Base-by-base conservation (phyloP, 768 basidiomycete species). In the Lentinula boryana region DNA sequence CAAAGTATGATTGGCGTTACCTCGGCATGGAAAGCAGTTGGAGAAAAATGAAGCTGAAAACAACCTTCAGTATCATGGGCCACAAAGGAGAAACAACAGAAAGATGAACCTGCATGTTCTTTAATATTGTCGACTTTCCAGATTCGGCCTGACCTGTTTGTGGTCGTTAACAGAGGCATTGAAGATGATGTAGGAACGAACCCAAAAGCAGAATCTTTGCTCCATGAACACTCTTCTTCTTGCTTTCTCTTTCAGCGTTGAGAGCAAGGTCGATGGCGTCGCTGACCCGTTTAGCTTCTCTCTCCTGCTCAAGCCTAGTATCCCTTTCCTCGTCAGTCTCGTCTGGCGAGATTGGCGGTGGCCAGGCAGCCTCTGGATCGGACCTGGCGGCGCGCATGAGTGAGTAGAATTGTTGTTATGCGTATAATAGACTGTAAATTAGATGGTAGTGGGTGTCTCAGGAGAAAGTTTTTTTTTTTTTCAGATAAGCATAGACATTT, bases 81-180 rank as follows among this genome's bases (percentile, higher is more conserved):
- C 7, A 48, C 21, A 3, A 23, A 23, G 3, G 41, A 43, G 13
- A n/a, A n/a, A 13, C 5, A 43, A 5, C 85, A 7, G 83, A 78
- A 62, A 83, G 85, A 49, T 79, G 75, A 33, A 87, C 74, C 65
- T 87, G 84, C 63, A 88, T 85, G 67, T 85, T 85, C 73, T 87
- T 87, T 48, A 88, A 70, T 32, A 85, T 76, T 0, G 86, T 87
- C 0, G 84, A 85, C 68, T 88, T 87, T 33, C 86, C 86, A 5
- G 84, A 84, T 72, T 87, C 85, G 35, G 85, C 82, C 69, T 86
- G 86, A 52, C 86, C 85, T 86, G 62, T 8, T 38, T 33, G 50
- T 21, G 46, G 59, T 10, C 27, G 43, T 18, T 27, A 41, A 33
- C 31, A 58, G 50, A 38, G 16, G 59, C 58, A 46, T 33, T 21